Percentiles rank a stretch among this genome's conserved stretches.
Evolutionary conservation across 768 basidiomycete species (phyloP).

Genomic region (Lyophyllum atratum): DNA sequence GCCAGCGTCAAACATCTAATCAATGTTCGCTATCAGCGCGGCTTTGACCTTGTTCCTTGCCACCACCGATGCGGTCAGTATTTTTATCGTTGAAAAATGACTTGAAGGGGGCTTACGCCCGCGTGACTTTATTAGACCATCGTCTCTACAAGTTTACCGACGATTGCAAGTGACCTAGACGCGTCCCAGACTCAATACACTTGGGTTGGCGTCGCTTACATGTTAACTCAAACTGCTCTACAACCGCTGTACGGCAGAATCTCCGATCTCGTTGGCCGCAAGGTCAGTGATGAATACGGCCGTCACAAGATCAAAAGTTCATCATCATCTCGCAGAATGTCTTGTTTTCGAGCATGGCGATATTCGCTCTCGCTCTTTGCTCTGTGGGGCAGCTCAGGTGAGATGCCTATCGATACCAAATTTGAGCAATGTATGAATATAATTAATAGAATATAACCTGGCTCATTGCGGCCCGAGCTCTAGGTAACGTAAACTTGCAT

Average conservation of each 20-base stretch:
- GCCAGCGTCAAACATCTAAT: slow-evolving; percentile 5
- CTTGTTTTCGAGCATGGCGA: slow-evolving; percentile 69
- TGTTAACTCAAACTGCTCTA: slow-evolving; percentile 84
- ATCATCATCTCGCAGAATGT: slow-evolving; percentile 47
- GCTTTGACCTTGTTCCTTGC: slow-evolving; percentile 83
- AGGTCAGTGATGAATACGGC: slow-evolving; percentile 42
- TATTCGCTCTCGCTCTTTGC: slow-evolving; percentile 76
- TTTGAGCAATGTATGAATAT: slow-evolving; percentile 18
- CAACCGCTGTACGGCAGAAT: slow-evolving; percentile 83
- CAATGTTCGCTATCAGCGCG: slow-evolving; percentile 45
- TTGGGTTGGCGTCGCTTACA: slow-evolving; percentile 85
- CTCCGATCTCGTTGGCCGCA: slow-evolving; percentile 79
- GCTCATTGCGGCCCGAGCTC: slow-evolving; percentile 66
- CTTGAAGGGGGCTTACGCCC: neutral
- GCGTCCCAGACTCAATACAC: slow-evolving; percentile 77
- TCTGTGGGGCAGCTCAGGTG: slow-evolving; percentile 78
- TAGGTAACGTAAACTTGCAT: slow-evolving; percentile 30
- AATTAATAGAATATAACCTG: slow-evolving; percentile 50
- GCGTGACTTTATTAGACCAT: slow-evolving; percentile 44
- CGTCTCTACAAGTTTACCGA: slow-evolving; percentile 83
- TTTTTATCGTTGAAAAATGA: neutral
- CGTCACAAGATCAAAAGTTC: neutral
- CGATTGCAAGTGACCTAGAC: slow-evolving; percentile 68
- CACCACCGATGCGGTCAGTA: slow-evolving; percentile 79
- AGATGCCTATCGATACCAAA: slow-evolving; percentile 18